Base-by-base conservation (phyloP, 2,329 filamentous ascomycete genomes). In the Clonostachys rosea region DNA sequence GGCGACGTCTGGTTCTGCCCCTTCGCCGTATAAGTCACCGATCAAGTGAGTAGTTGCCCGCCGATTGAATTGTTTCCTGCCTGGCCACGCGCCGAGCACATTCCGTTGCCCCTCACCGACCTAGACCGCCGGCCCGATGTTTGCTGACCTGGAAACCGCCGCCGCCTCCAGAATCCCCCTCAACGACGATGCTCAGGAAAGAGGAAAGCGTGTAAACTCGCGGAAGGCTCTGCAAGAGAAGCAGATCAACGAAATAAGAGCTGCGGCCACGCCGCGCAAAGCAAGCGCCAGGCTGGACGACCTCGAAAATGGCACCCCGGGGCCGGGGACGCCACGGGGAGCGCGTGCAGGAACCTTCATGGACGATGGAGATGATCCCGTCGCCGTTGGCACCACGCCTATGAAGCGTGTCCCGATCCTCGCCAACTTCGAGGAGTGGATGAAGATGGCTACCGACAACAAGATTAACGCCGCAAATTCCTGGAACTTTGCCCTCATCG, bases 361-460 rank as follows among this genome's bases (percentile, higher is more conserved):
- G 43, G 70, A 71, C 52, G 75, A 73, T 46, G 78, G 74, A 42
- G 76, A 80, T 53, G 80, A 83, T 35, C 75, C 82, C 50, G 73
- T 84, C 52, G 78, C 83, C 58, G 86, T 89, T 42, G 83, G 81
- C 49, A 87, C 95, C 46, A 96, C 94, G 50, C 94, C 92, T 46
- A 92, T 95, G 86, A 96, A 96, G 77, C 87, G 91, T 51, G 89
- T 96, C 30, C 94, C 94, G 2, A 87, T 99, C 57, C 75, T 99
- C 47, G 94, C 94, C 60, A 99, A 99, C 69, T 99, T 97, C 59
- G 94, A 99, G 66, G 94, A 99, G 65, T 97, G 92, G 94, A 97
- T 99, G 91, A 99, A 97, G 77, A 95, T 99, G 91, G 94, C 94
- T 3, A 97, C 94, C 14, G 94, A 99, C 73, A 99, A 99, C 72